phyloP scores from a whole-genome alignment of 352 stramenopile species.

The Phytophthora citricola region DNA sequence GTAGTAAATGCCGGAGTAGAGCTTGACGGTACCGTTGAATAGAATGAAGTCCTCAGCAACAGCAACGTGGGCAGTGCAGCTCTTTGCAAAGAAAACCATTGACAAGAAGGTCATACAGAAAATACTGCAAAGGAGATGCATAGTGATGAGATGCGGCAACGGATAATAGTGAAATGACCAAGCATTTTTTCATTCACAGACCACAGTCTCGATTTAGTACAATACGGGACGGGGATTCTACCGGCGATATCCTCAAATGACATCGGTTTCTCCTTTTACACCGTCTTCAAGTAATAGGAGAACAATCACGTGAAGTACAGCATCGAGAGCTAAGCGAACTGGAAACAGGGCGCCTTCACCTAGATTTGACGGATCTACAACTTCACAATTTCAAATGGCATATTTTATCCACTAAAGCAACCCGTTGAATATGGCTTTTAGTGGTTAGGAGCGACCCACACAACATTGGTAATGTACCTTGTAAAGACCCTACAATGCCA shows the following conservation, averaged over 20 bases:
- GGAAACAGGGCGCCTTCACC: too few species aligned
- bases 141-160: background rate
- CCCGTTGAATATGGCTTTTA: too few species aligned
- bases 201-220: too few species aligned
- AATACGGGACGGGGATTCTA: too few species aligned
- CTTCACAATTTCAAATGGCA: background rate
- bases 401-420: background rate
- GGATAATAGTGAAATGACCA: background rate
- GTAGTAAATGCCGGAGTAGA: slow-evolving; percentile 18
- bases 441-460: too few species aligned
- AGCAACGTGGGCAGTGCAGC: background rate
- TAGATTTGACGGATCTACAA: background rate
- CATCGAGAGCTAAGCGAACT: background rate
- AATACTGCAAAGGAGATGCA: background rate
- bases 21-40: slow-evolving; percentile 11
- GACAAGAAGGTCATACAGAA: background rate
- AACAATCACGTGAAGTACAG: slow-evolving; percentile 7
- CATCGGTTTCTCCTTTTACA: slow-evolving; percentile 14
- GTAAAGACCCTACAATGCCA: too few species aligned
- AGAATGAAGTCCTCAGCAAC: slow-evolving; percentile 8
- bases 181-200: background rate
- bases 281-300: slow-evolving; percentile 1
- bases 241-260: slow-evolving; percentile 8
- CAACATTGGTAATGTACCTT: too few species aligned
- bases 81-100: background rate